Base-by-base conservation (phyloP, 75 land plant genomes). In the Pinus taeda region DNA sequence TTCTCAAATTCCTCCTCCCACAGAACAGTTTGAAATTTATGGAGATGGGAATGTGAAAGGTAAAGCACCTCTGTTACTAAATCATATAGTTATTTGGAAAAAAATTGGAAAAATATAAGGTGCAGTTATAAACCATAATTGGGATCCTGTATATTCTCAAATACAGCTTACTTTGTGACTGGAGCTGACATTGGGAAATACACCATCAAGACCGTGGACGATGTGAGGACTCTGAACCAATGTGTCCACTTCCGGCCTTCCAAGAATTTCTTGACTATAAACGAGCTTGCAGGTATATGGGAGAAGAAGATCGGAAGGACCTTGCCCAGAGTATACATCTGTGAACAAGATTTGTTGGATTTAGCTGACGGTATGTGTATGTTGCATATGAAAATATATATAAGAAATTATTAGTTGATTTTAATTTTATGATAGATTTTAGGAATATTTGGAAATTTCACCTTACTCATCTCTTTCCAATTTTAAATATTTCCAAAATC, bases 41-140 rank as follows among this genome's bases (percentile, higher is more conserved):
- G 86, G 86, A 15, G 71, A 77, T 29, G 86, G 86, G 9, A 63
- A 84, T 55, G 64, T 57, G 22, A 83, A 83, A 64, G 57, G 85
- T 84, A 66, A 58, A 8, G 6, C 13, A 26, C 18, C 5, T 17
- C 18, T 6, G 3, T 33, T 21, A 14, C 18, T 9, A 9, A 49
- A 49, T 49, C 55, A 9, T 49, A 9, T 49, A 49, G 12, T 2
- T 49, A 9, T 49, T 49, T 9, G 55, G 55, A 8, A 49, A 49
- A 1, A 49, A 49, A 49, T 9, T 49, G 53, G n/a, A 26, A 9
- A 49, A 9, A 45, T 7, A 8, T 45, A 45, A 45, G 9, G 53
- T 7, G 53, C 53, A 45, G 9, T 45, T 45, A 7, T 45, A 7
- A 45, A 45, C 53, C 0, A 7, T 7, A 8, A 45, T 45, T 8